These are phyloP conservation scores for Beauveria caledonica DNA, from an alignment of 2,329 filamentous ascomycete species.

Conservation along the genomic window DNA sequence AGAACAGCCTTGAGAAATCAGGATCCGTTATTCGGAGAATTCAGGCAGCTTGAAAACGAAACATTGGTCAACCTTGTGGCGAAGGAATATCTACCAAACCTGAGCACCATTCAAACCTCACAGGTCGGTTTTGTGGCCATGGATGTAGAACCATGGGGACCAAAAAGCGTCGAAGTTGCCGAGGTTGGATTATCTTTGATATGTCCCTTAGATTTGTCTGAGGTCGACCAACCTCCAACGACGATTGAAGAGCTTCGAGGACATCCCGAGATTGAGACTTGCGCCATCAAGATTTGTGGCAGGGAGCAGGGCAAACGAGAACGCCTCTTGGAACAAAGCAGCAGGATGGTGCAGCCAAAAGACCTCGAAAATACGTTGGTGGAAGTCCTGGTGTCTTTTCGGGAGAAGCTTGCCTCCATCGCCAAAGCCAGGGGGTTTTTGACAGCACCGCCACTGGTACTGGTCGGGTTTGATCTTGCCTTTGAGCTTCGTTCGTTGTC, in stretches of 20 bases:
- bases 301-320: slow-evolving; percentile 5
- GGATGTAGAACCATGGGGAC: not conserved
- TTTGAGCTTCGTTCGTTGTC: slow-evolving; percentile 2
- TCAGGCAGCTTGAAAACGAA: not conserved
- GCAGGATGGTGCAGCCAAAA: not conserved
- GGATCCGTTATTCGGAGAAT: not conserved
- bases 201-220: not conserved
- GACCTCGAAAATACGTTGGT: not conserved
- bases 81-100: not conserved
- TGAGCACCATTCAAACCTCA: not conserved
- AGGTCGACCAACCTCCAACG: not conserved
- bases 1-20: not conserved
- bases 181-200: slow-evolving; percentile 5
- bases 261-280: not conserved
- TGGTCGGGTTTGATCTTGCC: not conserved
- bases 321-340: not conserved
- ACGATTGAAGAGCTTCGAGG: not conserved
- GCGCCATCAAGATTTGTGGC: not conserved
- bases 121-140: not conserved
- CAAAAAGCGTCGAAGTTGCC: not conserved
- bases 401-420: not conserved
- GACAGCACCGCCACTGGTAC: not conserved
- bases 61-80: slow-evolving; percentile 2
- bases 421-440: not conserved
- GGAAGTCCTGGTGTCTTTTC: not conserved